Conservation (phyloP, 164 flowering plant genomes). For the Umbellularia californica region DNA sequence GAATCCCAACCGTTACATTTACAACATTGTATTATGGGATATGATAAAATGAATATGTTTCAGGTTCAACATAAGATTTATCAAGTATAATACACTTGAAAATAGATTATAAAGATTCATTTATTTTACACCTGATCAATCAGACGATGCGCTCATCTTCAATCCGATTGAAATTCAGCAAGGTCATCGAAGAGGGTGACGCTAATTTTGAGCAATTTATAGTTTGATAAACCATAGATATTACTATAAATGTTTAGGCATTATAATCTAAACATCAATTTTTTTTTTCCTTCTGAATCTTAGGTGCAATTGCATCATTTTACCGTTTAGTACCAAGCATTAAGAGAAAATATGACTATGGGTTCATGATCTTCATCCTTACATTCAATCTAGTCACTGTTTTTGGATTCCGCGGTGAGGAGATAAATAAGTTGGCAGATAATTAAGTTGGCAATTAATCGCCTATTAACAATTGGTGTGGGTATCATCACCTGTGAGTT, state of each 20-base stretch:
- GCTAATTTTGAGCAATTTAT: too few species aligned
- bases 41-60: too few species aligned
- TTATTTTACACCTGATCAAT: too few species aligned
- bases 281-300: not conserved
- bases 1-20: too few species aligned
- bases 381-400: slow-evolving; percentile 74
- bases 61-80: too few species aligned
- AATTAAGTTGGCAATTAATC: slow-evolving; percentile 44
- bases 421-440: slow-evolving; percentile 47
- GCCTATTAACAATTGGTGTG: slow-evolving; percentile 55
- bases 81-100: too few species aligned
- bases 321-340: slow-evolving; percentile 44
- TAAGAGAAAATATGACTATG: slow-evolving; percentile 67
- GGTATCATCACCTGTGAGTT: slow-evolving; percentile 61
- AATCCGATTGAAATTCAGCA: too few species aligned
- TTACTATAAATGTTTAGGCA: too few species aligned
- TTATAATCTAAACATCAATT: not conserved
- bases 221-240: too few species aligned
- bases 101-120: too few species aligned
- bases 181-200: too few species aligned
- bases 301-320: slow-evolving; percentile 63
- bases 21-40: not conserved
- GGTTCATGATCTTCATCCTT: slow-evolving; percentile 67
- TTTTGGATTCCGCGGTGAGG: slow-evolving; percentile 46
- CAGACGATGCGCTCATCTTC: too few species aligned